Evolutionary conservation across 2,329 filamentous ascomycete genomes (phyloP), one percentile per base, ranked within the genome.

Genomic region (Fusarium brachygibbosum): DNA sequence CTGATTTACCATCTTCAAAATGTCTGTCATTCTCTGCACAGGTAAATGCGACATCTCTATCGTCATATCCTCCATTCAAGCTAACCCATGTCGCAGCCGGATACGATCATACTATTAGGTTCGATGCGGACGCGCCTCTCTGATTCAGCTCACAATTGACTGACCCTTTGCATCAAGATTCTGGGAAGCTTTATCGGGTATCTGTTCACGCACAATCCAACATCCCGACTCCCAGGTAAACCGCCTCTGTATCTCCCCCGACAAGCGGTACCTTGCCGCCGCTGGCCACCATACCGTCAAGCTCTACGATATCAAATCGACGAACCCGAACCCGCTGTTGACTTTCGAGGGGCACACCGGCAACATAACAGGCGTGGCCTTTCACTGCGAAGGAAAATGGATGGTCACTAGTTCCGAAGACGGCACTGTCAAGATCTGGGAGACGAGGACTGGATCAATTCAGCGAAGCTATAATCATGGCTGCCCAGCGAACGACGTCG

Each of bases 351-450:
- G 96, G 41, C 96, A 99, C 82, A 96, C 93, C 14, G 93, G 91
- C 71, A 99, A 99, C 76, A 91, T 99, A 77, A 99, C 96, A 0
- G 96, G 96, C 42, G 93, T 99, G 46, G 94, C 94, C 13, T 99
- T 99, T 79, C 96, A 99, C 80, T 98, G 95, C 79, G 96, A 99
- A 80, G 94, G 95, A 13, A 99, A 99, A 82, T 99, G 96, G 96
- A 98, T 99, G 93, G 96, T 98, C 19, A 99, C 96, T 12, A 97
- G 92, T 79, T 97, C 93, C 46, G 96, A 99, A 80, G 96, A 99
- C 77, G 93, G 94, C 74, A 97, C 93, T 1, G 94, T 98, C 76
- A 97, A 97, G 85, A 97, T 98, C 69, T 98, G 94, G 94, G 95
- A 98, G 79, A 97, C 94, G 7, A 86, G 94, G 46, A 92, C 87